These are phyloP conservation scores for Ceratocystis eucalypticola DNA, from an alignment of 2,329 filamentous ascomycete genomes.

Conservation along the genomic window DNA sequence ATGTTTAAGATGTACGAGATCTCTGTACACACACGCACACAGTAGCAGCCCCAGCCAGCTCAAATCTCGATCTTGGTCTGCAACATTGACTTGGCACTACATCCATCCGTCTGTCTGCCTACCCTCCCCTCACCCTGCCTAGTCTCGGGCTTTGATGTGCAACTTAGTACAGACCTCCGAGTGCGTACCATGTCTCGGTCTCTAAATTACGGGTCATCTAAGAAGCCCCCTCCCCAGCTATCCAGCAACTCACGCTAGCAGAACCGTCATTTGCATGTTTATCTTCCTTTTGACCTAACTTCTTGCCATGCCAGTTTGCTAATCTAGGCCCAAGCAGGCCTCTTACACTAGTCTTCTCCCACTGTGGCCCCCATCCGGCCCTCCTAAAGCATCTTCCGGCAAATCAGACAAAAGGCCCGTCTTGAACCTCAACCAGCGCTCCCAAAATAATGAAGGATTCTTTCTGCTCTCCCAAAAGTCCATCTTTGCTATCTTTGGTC, in stretches of 20 bases:
- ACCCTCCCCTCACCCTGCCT: background rate
- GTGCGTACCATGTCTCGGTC: background rate
- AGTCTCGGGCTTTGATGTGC: background rate
- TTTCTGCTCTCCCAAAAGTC: background rate
- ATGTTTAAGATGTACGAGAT: background rate
- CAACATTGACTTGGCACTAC: background rate
- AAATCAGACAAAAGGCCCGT: conserved; percentile 7
- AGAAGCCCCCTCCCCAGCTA: too few species aligned
- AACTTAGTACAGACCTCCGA: background rate
- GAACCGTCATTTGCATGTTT: too few species aligned
- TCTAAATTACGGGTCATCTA: too few species aligned
- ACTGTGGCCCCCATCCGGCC: background rate
- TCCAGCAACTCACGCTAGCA: too few species aligned
- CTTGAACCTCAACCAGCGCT: background rate
- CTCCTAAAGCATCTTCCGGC: background rate
- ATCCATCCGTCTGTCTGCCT: background rate
- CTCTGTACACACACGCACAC: background rate
- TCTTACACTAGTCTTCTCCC: background rate
- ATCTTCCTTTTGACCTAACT: too few species aligned
- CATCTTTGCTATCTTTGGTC: background rate
- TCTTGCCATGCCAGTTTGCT: too few species aligned
- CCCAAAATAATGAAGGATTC: background rate
- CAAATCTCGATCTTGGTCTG: background rate
- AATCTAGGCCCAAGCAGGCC: background rate
- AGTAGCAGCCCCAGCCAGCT: background rate